Evolutionary conservation across 345 rosid genomes (phyloP).

Genomic region (Adansonia digitata): DNA sequence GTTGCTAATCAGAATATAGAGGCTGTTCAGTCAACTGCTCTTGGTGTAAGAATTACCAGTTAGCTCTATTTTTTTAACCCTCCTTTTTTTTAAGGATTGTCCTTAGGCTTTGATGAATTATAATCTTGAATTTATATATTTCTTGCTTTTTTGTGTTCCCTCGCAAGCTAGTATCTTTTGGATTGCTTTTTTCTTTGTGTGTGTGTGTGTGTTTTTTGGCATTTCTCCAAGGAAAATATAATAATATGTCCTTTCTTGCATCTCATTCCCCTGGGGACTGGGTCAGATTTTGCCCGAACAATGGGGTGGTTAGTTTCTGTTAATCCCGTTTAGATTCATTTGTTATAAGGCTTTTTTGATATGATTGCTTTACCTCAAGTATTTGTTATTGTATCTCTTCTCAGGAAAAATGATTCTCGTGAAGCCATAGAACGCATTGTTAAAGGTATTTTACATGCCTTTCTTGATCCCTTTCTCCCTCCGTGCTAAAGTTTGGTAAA

Average conservation of each 20-base stretch:
- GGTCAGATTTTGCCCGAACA: constrained; percentile 91
- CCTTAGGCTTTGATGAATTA: constrained; percentile 4
- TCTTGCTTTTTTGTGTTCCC: background rate
- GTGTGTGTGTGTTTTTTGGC: too few species aligned
- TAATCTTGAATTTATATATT: background rate
- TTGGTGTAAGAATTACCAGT: constrained; percentile 87
- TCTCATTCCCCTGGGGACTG: constrained; percentile 95
- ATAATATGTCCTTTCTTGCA: constrained; percentile 29
- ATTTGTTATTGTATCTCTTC: constrained; percentile 5
- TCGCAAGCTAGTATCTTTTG: background rate
- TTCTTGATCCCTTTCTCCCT: background rate
- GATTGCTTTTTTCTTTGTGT: too few species aligned
- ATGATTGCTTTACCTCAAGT: constrained; percentile 9
- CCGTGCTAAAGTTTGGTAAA: background rate
- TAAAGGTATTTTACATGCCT: constrained; percentile 45
- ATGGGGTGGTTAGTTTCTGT: constrained; percentile 81
- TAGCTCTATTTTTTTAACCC: background rate
- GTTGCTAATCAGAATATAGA: constrained; percentile 42
- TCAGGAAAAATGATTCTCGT: constrained; percentile 78
- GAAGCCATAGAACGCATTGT: constrained; percentile 83
- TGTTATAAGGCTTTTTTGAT: background rate
- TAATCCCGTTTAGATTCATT: constrained; percentile 9
- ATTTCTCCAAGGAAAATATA: too few species aligned
- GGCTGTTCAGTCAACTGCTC: constrained; percentile 61
- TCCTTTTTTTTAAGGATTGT: constrained; percentile 9